phyloP scores from a whole-genome alignment of 768 basidiomycete species.

The Glaciozyma martinii region DNA sequence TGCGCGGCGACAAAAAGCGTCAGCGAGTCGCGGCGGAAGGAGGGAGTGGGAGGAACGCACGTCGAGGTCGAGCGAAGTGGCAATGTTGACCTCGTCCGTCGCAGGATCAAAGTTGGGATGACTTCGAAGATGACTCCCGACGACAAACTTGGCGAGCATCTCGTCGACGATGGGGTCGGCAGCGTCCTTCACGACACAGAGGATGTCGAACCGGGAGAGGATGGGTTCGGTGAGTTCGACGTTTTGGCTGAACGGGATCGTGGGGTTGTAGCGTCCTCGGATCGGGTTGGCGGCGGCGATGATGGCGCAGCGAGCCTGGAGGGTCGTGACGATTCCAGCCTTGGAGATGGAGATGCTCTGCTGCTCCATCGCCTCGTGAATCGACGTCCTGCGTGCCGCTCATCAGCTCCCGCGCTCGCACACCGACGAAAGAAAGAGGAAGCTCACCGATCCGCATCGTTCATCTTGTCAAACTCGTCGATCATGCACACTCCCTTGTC shows the following conservation, averaged over 20 bases:
- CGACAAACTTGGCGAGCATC: conserved; percentile 91
- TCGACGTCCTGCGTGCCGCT: conserved; percentile 42
- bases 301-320: conserved; percentile 95
- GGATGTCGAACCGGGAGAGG: conserved; percentile 90
- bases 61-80: conserved; percentile 51
- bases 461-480: conserved; percentile 99
- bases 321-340: conserved; percentile 94
- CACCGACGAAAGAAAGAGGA: not conserved
- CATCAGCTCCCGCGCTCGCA: not conserved
- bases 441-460: conserved; percentile 70
- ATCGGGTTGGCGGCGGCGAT: conserved; percentile 97
- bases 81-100: conserved; percentile 87
- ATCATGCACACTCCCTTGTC: conserved; percentile 97
- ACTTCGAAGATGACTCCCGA: conserved; percentile 86
- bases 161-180: conserved; percentile 97
- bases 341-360: conserved; percentile 98
- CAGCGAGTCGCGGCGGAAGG: not conserved
- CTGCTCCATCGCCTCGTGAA: conserved; percentile 99
- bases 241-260: conserved; percentile 95
- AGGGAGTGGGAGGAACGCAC: conserved; percentile 13
- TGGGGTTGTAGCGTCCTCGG: conserved; percentile 93
- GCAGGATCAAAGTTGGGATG: conserved; percentile 76
- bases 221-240: conserved; percentile 98
- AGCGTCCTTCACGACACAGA: conserved; percentile 95
- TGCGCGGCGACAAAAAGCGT: conserved; percentile 37